Evolutionary conservation across 1,284 basidiomycete genomes (phyloP).

Genomic region (Puccinia polysora): DNA sequence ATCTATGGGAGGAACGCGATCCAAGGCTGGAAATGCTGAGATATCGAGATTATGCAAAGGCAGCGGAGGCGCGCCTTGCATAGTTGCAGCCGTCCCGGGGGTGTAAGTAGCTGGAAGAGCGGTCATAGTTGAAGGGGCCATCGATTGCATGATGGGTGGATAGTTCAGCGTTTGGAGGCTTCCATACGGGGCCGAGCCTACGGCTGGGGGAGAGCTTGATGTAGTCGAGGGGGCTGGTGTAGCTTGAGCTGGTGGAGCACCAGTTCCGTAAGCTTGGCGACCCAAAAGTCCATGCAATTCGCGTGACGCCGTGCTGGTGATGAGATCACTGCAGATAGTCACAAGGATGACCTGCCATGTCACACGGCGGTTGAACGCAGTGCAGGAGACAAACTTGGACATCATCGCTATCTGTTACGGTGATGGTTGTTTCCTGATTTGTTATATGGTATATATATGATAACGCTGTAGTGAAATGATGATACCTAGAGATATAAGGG

Average conservation of each 20-base stretch:
- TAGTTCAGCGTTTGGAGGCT: slow-evolving; percentile 23
- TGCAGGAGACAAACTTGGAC: too few species aligned
- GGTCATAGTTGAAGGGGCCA: slow-evolving; percentile 58
- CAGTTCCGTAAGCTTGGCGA: slow-evolving; percentile 16
- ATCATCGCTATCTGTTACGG: too few species aligned
- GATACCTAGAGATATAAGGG: too few species aligned
- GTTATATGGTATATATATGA: too few species aligned
- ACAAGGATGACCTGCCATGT: slow-evolving; percentile 3
- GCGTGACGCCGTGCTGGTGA: neutral
- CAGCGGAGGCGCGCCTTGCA: slow-evolving; percentile 63
- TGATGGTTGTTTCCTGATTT: too few species aligned
- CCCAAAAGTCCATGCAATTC: neutral
- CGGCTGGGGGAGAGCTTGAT: neutral
- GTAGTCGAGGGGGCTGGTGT: neutral
- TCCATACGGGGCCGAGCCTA: neutral
- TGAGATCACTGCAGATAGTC: slow-evolving; percentile 1
- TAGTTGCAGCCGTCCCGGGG: slow-evolving; percentile 62
- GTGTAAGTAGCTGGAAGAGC: slow-evolving; percentile 59
- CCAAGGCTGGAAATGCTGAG: slow-evolving; percentile 66
- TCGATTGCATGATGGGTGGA: slow-evolving; percentile 27
- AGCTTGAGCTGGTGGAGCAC: neutral
- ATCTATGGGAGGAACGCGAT: slow-evolving; percentile 64
- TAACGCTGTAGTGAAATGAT: too few species aligned
- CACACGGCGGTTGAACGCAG: neutral
- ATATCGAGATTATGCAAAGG: slow-evolving; percentile 56